These are phyloP conservation scores for Fragaria nilgerrensis DNA, from an alignment of 306 rosid species.

Conservation along the genomic window DNA sequence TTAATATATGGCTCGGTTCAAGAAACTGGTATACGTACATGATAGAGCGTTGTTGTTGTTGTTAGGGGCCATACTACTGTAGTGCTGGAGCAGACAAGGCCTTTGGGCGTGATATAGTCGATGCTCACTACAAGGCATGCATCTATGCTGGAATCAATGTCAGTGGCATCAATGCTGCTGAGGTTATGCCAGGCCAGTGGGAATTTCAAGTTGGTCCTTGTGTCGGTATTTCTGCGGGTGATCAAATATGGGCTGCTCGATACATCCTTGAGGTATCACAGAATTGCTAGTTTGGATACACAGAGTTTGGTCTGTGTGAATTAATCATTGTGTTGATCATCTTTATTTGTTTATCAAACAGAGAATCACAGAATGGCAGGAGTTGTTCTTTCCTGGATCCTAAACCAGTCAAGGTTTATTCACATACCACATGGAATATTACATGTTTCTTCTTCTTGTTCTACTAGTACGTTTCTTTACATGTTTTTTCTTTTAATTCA, in stretches of 20 bases:
- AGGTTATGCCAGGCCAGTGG: constrained; percentile 71
- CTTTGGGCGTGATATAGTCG: constrained; percentile 51
- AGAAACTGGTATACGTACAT: neutral
- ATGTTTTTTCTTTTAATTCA: neutral
- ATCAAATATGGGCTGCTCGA: constrained; percentile 53
- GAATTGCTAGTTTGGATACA: neutral
- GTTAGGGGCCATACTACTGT: constrained; percentile 58
- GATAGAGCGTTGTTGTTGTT: neutral
- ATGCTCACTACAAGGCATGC: constrained; percentile 57
- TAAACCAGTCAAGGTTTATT: constrained; percentile 49
- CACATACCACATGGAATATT: neutral
- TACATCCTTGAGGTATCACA: constrained; percentile 56
- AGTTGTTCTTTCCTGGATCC: constrained; percentile 51
- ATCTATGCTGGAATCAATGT: constrained; percentile 52
- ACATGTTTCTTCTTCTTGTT: neutral
- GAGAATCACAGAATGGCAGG: constrained; percentile 59
- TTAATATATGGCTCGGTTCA: neutral
- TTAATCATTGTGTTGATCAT: neutral
- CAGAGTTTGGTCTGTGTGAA: neutral
- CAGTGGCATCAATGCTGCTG: constrained; percentile 53
- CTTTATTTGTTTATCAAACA: constrained; percentile 4
- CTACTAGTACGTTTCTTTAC: neutral
- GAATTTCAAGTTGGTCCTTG: constrained; percentile 60
- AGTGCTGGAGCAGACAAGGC: constrained; percentile 52
- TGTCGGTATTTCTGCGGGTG: constrained; percentile 48